Base-by-base conservation (phyloP, 768 basidiomycete species). In the Lactarius hatsudake region DNA sequence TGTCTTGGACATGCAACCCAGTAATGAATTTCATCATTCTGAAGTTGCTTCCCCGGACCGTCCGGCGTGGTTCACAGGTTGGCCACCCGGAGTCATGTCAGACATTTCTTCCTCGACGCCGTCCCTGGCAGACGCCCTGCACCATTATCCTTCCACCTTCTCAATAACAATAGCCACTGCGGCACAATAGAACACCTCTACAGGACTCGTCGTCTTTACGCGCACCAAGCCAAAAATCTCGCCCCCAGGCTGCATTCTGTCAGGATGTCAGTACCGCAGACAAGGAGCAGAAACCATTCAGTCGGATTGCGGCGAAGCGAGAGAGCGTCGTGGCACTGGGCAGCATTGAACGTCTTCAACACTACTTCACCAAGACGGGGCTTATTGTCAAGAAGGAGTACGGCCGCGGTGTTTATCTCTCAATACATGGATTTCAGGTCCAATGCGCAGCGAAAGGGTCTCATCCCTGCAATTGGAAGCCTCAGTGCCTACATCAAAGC, bases 321-420 rank as follows among this genome's bases (percentile, higher is more conserved):
- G 92, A 94, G 76, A 94, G 91, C 72, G 95, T 98, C 23, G 90
- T 96, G 87, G 87, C 93, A 0, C 79, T 98, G 20, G 95, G 95
- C n/a, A 94, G 93, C 74, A 98, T 98, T 71, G 91, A 96, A 75
- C 93, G 96, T 75, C 84, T 98, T 51, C 96, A 98, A 77, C 89
- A 95, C 73, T 96, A 95, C 75, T 98, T 96, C 73, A 93, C 91
- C 9, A 94, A 94, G 83, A 87, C 91, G 0, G 93, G 93, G 2
- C 83, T 94, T 63, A 83, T 82, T 30, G 82, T 89, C 40, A 86
- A 88, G 79, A 83, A 28, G 78, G 84, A 86, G 93, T 90, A 78
- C 79, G 89, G 81, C 40, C 43, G 34, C 36, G 2, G 45, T 40
- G n/a, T 34, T 59, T 4, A 43, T 43, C 53, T 28, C 40, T 20